Base-by-base conservation (phyloP, 2,329 filamentous ascomycete species). In the Pseudomassariella vexata region DNA sequence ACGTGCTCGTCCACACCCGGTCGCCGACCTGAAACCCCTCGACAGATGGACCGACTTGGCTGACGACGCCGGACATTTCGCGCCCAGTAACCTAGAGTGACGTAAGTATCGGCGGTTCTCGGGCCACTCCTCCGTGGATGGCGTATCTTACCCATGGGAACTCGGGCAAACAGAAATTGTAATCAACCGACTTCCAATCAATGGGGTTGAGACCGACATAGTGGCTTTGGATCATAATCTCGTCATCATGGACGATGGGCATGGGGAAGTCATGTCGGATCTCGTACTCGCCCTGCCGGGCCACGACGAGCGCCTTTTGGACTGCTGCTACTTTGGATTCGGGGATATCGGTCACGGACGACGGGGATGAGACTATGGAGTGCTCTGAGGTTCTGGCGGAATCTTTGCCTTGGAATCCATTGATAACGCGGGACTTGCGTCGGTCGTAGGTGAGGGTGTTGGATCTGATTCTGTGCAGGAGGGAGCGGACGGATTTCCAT, bases 121-220 rank as follows among this genome's bases (percentile, higher is more conserved):
- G n/a, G n/a, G n/a, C n/a, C n/a, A n/a, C n/a, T n/a, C n/a, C n/a
- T n/a, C n/a, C n/a, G n/a, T n/a, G n/a, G n/a, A n/a, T n/a, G n/a
- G n/a, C n/a, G n/a, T 6, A 24, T 28, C 40, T 44, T 39, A 56
- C 44, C 48, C 55, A 58, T 12, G 58, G 57, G 32, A 57, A 52
- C 11, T 47, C 42, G 2, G 60, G 61, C 21, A 65, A 43, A 35
- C 60, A 63, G 40, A 62, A 64, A 28, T 60, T 58, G 38, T 57
- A 63, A 32, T 62, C 60, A 23, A 64, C 60, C 5, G 48, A 54
- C 35, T 61, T 60, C 54, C 50, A 65, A 36, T 59, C 54, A 14
- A 63, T 63, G 6, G 56, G 60, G 26, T 63, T 63, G 15, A 63
- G 44, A 3, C 58, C 58, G n/a, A 57, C 49, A 14, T 52, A 53